Conservation (phyloP, 441 rosid genomes). For the Flueggea neowawraea region DNA sequence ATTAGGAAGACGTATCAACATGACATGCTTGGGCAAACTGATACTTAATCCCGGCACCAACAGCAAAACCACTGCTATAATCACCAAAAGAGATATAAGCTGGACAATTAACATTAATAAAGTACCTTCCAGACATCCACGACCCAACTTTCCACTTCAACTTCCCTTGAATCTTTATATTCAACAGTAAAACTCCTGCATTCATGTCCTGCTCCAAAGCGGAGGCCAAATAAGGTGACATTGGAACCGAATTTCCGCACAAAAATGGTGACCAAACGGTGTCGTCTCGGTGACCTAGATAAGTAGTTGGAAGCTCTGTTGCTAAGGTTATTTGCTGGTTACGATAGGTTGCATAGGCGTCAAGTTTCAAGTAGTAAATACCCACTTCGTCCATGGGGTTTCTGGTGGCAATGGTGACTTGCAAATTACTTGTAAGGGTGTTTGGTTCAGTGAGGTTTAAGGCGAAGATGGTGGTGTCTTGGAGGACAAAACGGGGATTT, state of each 20-base stretch:
- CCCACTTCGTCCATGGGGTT: slow-evolving; percentile 69
- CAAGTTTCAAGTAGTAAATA: slow-evolving; percentile 55
- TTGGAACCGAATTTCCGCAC: slow-evolving; percentile 41
- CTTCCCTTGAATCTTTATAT: slow-evolving; percentile 56
- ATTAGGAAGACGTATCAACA: slow-evolving; percentile 15
- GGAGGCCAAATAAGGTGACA: slow-evolving; percentile 38
- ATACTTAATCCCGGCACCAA: slow-evolving; percentile 40
- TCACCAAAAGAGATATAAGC: slow-evolving; percentile 39
- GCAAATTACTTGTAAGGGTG: slow-evolving; percentile 40
- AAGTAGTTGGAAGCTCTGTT: slow-evolving; percentile 43
- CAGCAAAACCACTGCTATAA: slow-evolving; percentile 13
- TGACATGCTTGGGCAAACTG: slow-evolving; percentile 47
- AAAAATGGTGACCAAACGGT: slow-evolving; percentile 69
- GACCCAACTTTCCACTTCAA: slow-evolving; percentile 76
- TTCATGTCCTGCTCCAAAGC: slow-evolving; percentile 49
- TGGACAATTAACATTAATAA: slow-evolving; percentile 51
- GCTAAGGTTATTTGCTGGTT: slow-evolving; percentile 63
- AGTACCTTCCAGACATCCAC: slow-evolving; percentile 59
- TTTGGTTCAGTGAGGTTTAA: slow-evolving; percentile 47
- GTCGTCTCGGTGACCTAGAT: slow-evolving; percentile 64
- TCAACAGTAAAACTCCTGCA: slow-evolving; percentile 48
- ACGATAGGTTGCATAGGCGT: slow-evolving; percentile 57
- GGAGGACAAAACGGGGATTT: slow-evolving; percentile 56
- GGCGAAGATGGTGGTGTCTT: slow-evolving; percentile 49
- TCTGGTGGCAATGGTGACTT: slow-evolving; percentile 50